Evolutionary conservation across 1,139 yeast genomes (phyloP).

Genomic region (Yamadazyma spencermartinsiae): DNA sequence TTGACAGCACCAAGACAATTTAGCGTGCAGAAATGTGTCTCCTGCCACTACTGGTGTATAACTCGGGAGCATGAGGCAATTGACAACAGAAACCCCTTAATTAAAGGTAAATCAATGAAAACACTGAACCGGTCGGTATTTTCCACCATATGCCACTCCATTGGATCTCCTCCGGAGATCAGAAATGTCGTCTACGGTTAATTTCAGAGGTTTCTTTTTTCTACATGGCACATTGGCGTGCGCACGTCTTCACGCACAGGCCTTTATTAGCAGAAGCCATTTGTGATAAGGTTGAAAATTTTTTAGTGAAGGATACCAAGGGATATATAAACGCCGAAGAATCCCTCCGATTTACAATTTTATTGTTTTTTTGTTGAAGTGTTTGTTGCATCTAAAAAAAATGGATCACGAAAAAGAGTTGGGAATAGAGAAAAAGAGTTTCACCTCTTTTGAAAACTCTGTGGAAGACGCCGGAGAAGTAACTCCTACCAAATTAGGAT

Average conservation of each 20-base stretch:
- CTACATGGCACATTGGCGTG: too few species aligned
- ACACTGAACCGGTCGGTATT: too few species aligned
- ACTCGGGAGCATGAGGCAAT: too few species aligned
- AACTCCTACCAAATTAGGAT: slow-evolving; percentile 18
- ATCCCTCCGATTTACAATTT: background rate
- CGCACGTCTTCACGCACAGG: background rate
- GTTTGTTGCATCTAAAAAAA: background rate
- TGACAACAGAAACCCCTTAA: too few species aligned
- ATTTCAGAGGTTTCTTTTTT: slow-evolving; percentile 1
- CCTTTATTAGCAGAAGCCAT: background rate
- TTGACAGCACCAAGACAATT: slow-evolving; percentile 1
- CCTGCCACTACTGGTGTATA: too few species aligned
- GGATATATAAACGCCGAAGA: background rate
- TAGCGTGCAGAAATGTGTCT: too few species aligned
- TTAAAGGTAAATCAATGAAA: too few species aligned
- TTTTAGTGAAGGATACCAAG: background rate
- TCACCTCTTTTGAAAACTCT: slow-evolving; percentile 40
- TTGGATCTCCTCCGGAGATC: too few species aligned
- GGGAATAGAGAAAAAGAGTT: slow-evolving; percentile 74
- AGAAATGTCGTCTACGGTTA: too few species aligned
- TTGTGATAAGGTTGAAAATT: background rate
- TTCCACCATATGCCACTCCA: too few species aligned
- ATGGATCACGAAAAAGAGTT: slow-evolving; percentile 50
- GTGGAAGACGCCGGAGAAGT: slow-evolving; percentile 22
- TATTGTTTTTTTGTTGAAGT: background rate